Percentiles rank a stretch among this genome's conserved stretches.
These are phyloP conservation scores for Saturnispora ahearnii DNA, from an alignment of 805 yeast species.

Conservation along the genomic window DNA sequence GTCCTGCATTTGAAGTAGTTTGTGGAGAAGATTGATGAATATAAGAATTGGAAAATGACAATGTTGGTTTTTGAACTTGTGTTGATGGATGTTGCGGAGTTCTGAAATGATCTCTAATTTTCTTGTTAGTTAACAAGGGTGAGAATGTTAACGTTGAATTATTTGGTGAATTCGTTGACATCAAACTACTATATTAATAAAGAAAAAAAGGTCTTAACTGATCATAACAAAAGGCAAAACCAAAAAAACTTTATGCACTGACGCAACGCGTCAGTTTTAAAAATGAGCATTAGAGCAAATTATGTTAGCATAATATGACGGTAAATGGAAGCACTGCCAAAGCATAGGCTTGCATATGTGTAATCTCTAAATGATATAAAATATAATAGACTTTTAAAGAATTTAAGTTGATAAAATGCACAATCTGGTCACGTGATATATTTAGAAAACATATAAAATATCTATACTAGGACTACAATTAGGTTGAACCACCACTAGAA, in stretches of 20 bases:
- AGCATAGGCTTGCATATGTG: neutral
- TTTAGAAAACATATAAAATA: no score
- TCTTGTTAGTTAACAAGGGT: constrained; percentile 41
- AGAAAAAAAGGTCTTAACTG: neutral
- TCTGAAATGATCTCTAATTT: constrained; percentile 27
- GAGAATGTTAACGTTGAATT: constrained; percentile 68
- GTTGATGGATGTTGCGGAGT: constrained; percentile 26
- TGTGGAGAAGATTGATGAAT: constrained; percentile 14
- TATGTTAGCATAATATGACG: neutral
- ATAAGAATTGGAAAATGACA: constrained; percentile 10
- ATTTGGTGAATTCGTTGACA: constrained; percentile 39
- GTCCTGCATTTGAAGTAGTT: neutral
- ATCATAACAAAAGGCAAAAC: neutral
- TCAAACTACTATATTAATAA: neutral
- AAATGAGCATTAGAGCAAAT: neutral
- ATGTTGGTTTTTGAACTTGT: constrained; percentile 7
- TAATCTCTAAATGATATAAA: no score
- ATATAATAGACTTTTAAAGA: no score
- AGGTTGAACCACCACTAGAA: no score
- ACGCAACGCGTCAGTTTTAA: neutral
- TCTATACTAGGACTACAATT: no score
- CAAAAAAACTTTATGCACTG: neutral
- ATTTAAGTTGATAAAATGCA: no score
- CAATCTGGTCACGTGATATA: no score
- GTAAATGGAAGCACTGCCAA: neutral